A percentile compares a stretch with the other conserved stretches of the same genome.
These are phyloP conservation scores for Oidiodendron maius DNA, from an alignment of 495 filamentous ascomycete genomes.

Conservation along the genomic window DNA sequence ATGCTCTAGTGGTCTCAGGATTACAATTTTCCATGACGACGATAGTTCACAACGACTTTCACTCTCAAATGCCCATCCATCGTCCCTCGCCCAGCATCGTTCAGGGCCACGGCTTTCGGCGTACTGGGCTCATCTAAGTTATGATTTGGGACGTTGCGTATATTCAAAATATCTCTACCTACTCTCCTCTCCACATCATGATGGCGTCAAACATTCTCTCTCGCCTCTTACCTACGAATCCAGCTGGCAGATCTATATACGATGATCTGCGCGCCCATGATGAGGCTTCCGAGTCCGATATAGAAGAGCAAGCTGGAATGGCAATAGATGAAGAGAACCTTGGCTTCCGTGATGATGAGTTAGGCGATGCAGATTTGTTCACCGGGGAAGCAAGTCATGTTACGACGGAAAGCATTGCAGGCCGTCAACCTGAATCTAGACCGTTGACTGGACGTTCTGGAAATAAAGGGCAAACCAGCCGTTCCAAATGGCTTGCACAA, in stretches of 20 bases:
- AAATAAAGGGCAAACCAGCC: constrained; percentile 3
- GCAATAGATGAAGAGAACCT: constrained; percentile 64
- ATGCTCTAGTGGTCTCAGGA: too few species aligned
- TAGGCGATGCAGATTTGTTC: constrained; percentile 54
- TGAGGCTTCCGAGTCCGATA: constrained; percentile 50
- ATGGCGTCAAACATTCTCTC: constrained; percentile 79
- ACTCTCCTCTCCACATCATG: constrained; percentile 5
- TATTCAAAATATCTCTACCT: too few species aligned
- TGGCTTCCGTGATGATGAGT: constrained; percentile 65
- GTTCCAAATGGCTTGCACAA: constrained; percentile 18
- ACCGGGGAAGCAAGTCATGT: constrained; percentile 56
- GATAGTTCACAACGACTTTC: too few species aligned
- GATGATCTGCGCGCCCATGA: constrained; percentile 61
- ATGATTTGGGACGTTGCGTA: too few species aligned
- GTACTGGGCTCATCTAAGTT: not conserved
- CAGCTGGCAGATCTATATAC: constrained; percentile 62
- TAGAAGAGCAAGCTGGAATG: constrained; percentile 64
- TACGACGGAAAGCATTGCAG: constrained; percentile 49
- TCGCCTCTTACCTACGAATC: constrained; percentile 57
- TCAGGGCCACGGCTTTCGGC: constrained; percentile 7
- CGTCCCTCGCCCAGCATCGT: constrained; percentile 1
- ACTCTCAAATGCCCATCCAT: constrained; percentile 11
- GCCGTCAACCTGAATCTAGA: constrained; percentile 2
- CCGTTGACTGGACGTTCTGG: not conserved
- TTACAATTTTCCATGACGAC: too few species aligned